Base-by-base conservation (phyloP, 495 filamentous ascomycete species). In the Aspergillus cristatus region DNA sequence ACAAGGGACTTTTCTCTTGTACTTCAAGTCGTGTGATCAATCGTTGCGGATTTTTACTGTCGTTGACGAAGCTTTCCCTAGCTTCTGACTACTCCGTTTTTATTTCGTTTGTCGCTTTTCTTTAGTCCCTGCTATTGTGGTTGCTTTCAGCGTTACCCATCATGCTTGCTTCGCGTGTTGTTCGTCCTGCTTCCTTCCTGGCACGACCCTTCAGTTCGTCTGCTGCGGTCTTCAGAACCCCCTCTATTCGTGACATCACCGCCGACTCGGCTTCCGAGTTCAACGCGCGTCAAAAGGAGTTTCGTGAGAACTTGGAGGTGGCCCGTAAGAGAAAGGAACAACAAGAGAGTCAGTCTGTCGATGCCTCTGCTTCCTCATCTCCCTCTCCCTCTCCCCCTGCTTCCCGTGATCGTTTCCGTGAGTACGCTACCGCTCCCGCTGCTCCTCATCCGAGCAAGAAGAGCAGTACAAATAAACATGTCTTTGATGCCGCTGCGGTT, bases 161-260 rank as follows among this genome's bases (percentile, higher is more conserved):
- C 39, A 75, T 75, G 71, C 51, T 75, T 43, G 52, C 58, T 20
- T 62, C 68, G 46, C 72, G 71, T 41, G 48, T 69, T 42, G 36
- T 71, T 41, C 67, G 67, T 52, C 57, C 66, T 44, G 55, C 62
- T 53, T 60, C 67, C 30, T 53, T 63, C 39, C 57, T 78, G 41
- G 47, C 72, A 29, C 75, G 84, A 32, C 60, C 76, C 20, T 78
- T 90, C 55, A 68, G 69, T 43, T 75, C 75, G 30, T 75, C 80
- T 28, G 52, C 68, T 26, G 40, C 65, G 40, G 51, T 62, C 46
- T 68, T 71, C 45, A 72, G 74, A 37, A 62, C 81, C 32, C 91
- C 93, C n/a, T 78, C 81, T 18, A 71, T 98, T 15, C 79, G 84
- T 50, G 87, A 97, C 65, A 76, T 98, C 58, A 78, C 78, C 13